Base-by-base conservation (phyloP, 805 yeast genomes). In the Priceomyces castillae region DNA sequence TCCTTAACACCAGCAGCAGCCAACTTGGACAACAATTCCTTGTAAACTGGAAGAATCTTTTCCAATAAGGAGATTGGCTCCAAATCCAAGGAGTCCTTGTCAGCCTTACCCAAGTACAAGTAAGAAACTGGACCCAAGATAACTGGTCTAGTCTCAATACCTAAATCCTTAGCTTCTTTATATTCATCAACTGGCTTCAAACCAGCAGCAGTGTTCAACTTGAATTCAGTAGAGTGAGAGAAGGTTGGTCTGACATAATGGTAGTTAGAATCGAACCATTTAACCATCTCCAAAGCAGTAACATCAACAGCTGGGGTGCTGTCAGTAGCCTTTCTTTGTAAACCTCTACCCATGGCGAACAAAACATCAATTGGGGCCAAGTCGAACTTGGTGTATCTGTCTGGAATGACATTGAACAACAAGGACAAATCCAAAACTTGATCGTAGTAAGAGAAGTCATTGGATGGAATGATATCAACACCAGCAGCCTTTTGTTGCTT, bases 321-420 rank as follows among this genome's bases (percentile, higher is more conserved):
- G 59, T 85, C 95, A 56, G 95, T 86, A 56, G 95, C 96, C 73
- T 86, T 84, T 77, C 94, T 88, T 80, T 94, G 99, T 71, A 94
- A 81, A 84, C 99, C 99, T 82, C 99, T 90, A 76, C 98, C 99
- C 98, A 94, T 94, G 65, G 99, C 99, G 70, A 94, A 94, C 64
- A 87, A 75, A 51, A 89, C 87, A 74, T 94, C 99, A 58, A 94
- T 78, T 68, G 89, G 84, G 55, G 89, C 81, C 68, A 94, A 82
- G 62, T 84, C 82, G 75, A 77, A 88, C 80, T 94, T 86, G 74
- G 92, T 77, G 84, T 94, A 94, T 76, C 98, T 86, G 62, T 89
- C 95, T 68, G 99, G 99, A 67, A 94, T 80, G 58, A 84, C 97
- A 66, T 94, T 94, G 85, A 94, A 90, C 66, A 92, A 76, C 56